phyloP scores from a whole-genome alignment of 2,329 filamentous ascomycete genomes.

The Akanthomyces dipterigenus region DNA sequence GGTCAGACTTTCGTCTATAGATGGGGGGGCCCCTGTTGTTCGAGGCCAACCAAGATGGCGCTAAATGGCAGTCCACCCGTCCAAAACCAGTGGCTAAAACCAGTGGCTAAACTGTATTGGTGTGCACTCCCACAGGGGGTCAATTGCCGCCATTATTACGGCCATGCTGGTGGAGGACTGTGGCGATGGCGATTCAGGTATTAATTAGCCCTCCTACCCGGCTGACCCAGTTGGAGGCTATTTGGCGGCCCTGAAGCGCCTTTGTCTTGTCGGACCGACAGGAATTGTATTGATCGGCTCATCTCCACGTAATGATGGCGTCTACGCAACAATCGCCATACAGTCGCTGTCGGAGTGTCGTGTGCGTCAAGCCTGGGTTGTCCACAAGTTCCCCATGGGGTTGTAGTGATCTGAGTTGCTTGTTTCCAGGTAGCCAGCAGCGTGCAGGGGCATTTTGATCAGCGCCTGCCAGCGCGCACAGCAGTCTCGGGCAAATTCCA shows the following conservation, averaged over 20 bases:
- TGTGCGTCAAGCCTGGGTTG: not conserved
- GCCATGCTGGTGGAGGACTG: not conserved
- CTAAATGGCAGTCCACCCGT: not conserved
- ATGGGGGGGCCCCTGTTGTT: not conserved
- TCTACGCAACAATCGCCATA: not conserved
- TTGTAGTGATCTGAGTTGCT: not conserved
- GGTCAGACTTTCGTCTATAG: not conserved
- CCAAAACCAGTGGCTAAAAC: not conserved
- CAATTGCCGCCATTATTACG: slow-evolving; percentile 6
- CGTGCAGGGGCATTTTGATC: not conserved
- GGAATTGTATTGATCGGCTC: not conserved
- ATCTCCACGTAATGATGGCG: not conserved
- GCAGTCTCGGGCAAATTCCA: not conserved
- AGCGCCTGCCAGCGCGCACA: not conserved
- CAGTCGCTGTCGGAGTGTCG: not conserved
- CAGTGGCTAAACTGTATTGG: not conserved
- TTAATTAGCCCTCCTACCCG: too few species aligned
- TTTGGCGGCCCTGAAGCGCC: not conserved
- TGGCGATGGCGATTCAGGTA: not conserved
- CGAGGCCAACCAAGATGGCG: not conserved
- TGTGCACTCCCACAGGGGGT: not conserved
- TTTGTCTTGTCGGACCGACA: slow-evolving; percentile 2
- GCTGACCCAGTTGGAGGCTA: not conserved
- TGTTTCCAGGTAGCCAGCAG: not conserved
- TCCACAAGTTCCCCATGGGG: slow-evolving; percentile 8